Evolutionary conservation across 202 grass and related monocot genomes (phyloP), one percentile per base, ranked within the genome.

Genomic region (Bolboschoenoplectus hybrid): DNA sequence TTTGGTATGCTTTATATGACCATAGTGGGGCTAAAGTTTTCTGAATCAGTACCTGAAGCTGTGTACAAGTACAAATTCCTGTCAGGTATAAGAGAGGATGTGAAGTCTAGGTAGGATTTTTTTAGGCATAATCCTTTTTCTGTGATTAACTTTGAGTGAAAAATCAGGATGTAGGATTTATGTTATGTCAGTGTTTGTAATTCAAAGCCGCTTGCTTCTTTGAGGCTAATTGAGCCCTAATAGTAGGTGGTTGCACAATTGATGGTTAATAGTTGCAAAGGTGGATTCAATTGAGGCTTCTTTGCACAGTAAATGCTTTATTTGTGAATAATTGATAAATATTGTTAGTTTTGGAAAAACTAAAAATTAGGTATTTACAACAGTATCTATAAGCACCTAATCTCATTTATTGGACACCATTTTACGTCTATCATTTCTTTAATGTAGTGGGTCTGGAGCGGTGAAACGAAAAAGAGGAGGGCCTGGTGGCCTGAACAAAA

Each of bases 401-500:
- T 39, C 12, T 78, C 26, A 56, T 20, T 39, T 13, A 78, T 78
- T 56, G 12, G 11, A 9, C 13, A 36, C 6, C 44, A 41, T 85
- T 47, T 16, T 74, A 50, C 74, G 46, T 85, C 2, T 70, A 81
- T 85, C 80, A 80, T 67, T 67, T 82, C 34, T 84, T 86, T 61
- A 64, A 11, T 83, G n/a, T 64, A 90, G 89, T 85, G 85, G 71
- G 35, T 11, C 85, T 84, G 89, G 91, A 87, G 89, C 67, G 51
- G 73, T 86, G 56, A 98, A 98, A 89, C 46, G 93, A 81, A 94
- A 94, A 83, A 95, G 91, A 90, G 93, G 93, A 77, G 97, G 97
- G 5, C 89, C 97, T 86, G 97, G 97, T 60, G 97, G 97, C 81
- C 87, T 98, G 70, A 98, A 98, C 79, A 98, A 98, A 92, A 80